Conservation (phyloP, 2,329 filamentous ascomycete species). For the Harringtonia lauricola region DNA sequence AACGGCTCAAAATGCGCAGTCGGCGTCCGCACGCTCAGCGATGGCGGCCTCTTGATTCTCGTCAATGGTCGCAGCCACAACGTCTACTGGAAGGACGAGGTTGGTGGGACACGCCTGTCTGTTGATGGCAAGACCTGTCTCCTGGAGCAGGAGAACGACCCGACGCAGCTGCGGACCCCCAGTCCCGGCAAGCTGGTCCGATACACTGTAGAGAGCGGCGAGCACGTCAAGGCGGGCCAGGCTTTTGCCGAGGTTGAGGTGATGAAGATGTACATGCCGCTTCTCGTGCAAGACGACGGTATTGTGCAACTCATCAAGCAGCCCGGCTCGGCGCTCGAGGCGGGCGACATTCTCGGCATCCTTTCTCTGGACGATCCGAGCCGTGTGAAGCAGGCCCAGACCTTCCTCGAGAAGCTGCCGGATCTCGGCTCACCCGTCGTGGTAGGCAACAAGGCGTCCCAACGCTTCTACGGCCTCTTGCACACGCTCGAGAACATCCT, state of each 20-base stretch:
- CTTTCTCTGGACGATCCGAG: constrained; percentile 89
- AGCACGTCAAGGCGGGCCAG: constrained; percentile 85
- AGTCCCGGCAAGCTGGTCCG: constrained; percentile 97
- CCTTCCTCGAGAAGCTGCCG: constrained; percentile 84
- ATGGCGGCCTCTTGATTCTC: constrained; percentile 85
- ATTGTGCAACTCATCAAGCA: constrained; percentile 98
- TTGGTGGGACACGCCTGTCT: constrained; percentile 86
- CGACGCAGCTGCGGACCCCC: constrained; percentile 88
- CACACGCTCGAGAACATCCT: constrained; percentile 80
- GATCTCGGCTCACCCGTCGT: constrained; percentile 78
- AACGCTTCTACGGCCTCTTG: constrained; percentile 69
- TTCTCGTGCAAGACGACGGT: constrained; percentile 89
- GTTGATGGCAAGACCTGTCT: constrained; percentile 98
- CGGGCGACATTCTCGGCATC: constrained; percentile 97
- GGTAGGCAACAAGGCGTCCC: constrained; percentile 81
- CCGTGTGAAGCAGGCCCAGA: constrained; percentile 91
- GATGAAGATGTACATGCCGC: constrained; percentile 99
- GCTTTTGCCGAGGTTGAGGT: constrained; percentile 96
- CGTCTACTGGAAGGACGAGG: constrained; percentile 99
- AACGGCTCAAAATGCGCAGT: constrained; percentile 95
- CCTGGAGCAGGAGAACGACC: constrained; percentile 97
- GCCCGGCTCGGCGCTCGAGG: constrained; percentile 92
- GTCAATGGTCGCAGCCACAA: constrained; percentile 92
- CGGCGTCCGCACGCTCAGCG: constrained; percentile 82
- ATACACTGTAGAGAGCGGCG: constrained; percentile 90